Evolutionary conservation across 1,284 basidiomycete species (phyloP).

Genomic region (Hymenochaete sp.): DNA sequence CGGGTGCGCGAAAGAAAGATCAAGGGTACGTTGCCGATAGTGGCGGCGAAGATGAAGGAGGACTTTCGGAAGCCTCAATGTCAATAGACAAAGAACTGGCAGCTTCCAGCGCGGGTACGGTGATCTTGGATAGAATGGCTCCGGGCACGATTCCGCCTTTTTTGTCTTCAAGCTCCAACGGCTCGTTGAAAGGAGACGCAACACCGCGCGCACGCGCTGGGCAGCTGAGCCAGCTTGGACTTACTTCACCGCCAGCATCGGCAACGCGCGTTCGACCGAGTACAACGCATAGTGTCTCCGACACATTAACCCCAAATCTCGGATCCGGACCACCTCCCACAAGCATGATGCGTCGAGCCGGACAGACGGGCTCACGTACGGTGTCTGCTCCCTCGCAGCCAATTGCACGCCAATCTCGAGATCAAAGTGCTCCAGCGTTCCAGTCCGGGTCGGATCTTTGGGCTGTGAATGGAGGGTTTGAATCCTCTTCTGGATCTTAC

Average conservation of each 20-base stretch:
- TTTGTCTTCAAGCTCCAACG: conserved; percentile 1
- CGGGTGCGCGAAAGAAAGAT: conserved; percentile 12
- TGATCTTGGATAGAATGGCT: conserved; percentile 2
- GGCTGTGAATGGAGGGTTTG: conserved; percentile 1
- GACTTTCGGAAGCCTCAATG: conserved; percentile 12
- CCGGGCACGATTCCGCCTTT: conserved; percentile 7
- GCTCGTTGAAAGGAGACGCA: conserved; percentile 15
- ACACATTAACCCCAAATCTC: neutral
- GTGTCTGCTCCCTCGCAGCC: conserved; percentile 6
- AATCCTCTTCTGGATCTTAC: no score
- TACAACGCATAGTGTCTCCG: neutral
- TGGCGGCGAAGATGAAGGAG: conserved; percentile 11
- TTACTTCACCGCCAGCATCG: conserved; percentile 5
- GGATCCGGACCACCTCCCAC: neutral
- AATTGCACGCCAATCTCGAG: no score
- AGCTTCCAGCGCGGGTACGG: no score
- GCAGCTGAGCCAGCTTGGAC: conserved; percentile 1
- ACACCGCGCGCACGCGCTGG: conserved; percentile 14
- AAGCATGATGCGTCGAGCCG: neutral
- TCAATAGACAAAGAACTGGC: conserved; percentile 5
- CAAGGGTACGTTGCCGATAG: conserved; percentile 16
- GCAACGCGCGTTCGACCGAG: neutral
- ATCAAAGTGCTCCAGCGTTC: conserved; percentile 5
- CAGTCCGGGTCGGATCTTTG: conserved; percentile 14
- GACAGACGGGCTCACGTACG: neutral